A percentile compares a stretch with the other conserved stretches of the same genome.
Evolutionary conservation across 164 flowering plant genomes (phyloP).

Genomic region (Stephania yunnanensis): DNA sequence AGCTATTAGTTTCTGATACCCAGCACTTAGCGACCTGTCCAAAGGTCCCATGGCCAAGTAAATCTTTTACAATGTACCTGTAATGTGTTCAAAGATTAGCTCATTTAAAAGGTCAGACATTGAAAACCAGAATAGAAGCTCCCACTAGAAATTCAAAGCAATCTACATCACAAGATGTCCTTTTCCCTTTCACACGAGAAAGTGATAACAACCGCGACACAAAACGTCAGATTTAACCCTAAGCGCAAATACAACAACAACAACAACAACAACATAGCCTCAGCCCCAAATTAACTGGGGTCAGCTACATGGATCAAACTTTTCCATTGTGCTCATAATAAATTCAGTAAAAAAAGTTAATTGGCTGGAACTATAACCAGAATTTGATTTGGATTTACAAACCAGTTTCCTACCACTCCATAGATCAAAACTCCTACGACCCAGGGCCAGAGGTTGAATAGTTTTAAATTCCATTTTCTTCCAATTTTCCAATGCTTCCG

Average conservation of each 20-base stretch:
- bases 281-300: no score
- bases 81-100: neutral
- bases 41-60: constrained; percentile 98
- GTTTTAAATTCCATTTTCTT: no score
- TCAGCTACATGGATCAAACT: no score
- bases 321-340: no score
- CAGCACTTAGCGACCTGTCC: constrained; percentile 99
- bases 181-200: neutral
- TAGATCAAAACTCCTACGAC: no score
- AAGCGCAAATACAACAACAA: neutral
- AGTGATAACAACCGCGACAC: neutral
- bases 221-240: neutral
- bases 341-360: neutral
- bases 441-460: no score
- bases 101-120: neutral
- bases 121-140: neutral
- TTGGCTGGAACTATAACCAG: neutral
- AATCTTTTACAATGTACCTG: constrained; percentile 91
- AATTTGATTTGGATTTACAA: neutral
- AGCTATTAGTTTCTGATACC: constrained; percentile 69
- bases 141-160: neutral
- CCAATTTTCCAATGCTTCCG: no score
- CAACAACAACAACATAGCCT: no score
- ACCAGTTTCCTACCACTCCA: neutral
- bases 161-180: neutral